Conservation (phyloP, 1,139 yeast species). For the Suhomyces anneliseae region DNA sequence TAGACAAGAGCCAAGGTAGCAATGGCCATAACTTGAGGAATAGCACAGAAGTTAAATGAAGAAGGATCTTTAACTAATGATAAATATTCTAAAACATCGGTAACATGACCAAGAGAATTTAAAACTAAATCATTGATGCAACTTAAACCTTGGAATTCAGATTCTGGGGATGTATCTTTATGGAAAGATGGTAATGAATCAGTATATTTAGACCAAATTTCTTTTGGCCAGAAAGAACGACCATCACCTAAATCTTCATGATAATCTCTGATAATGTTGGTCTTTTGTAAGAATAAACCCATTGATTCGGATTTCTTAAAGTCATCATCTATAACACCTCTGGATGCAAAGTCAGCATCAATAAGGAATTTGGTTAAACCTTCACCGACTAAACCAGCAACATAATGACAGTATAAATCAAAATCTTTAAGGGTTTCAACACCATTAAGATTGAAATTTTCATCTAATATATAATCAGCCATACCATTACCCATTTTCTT, state of each 20-base stretch:
- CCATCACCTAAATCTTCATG: slow-evolving; percentile 91
- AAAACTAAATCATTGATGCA: slow-evolving; percentile 83
- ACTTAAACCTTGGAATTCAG: slow-evolving; percentile 54
- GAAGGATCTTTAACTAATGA: slow-evolving; percentile 80
- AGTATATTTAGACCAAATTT: slow-evolving; percentile 84
- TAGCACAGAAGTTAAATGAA: slow-evolving; percentile 87
- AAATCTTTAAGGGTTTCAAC: slow-evolving; percentile 77
- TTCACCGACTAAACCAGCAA: slow-evolving; percentile 97
- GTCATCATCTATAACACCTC: slow-evolving; percentile 48
- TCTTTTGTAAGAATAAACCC: slow-evolving; percentile 94
- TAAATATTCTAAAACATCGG: slow-evolving; percentile 74
- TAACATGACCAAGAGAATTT: slow-evolving; percentile 76
- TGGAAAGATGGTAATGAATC: slow-evolving; percentile 61
- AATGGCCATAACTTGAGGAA: slow-evolving; percentile 98
- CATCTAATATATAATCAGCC: slow-evolving; percentile 90
- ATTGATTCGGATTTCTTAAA: slow-evolving; percentile 71
- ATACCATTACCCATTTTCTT: slow-evolving; percentile 92
- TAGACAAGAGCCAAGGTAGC: slow-evolving; percentile 87
- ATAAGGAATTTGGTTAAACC: slow-evolving; percentile 84
- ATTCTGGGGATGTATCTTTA: slow-evolving; percentile 37
- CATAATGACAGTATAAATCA: slow-evolving; percentile 92
- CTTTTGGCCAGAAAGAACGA: slow-evolving; percentile 95
- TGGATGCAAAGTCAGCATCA: slow-evolving; percentile 62
- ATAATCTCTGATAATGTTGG: slow-evolving; percentile 93
- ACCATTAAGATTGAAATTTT: slow-evolving; percentile 75